Evolutionary conservation across 2,329 filamentous ascomycete genomes (phyloP), one percentile per base, ranked within the genome.

Genomic region (Sarocladium kiliense): DNA sequence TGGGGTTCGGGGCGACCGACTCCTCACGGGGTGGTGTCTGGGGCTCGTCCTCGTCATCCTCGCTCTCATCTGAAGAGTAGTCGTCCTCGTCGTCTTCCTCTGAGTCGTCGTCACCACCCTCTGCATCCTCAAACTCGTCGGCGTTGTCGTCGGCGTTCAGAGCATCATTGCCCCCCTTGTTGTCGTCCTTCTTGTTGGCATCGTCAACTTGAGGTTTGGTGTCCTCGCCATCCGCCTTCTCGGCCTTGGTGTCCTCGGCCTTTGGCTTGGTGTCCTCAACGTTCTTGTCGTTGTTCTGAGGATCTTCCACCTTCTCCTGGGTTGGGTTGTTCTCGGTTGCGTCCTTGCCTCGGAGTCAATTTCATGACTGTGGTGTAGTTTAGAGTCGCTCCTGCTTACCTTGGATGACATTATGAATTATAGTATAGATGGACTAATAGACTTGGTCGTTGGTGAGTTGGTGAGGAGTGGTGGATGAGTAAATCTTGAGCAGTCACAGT

Each of bases 11-110:
- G 16, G 42, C 51, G n/a, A 55, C 55, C 14, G 56, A 55, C 47
- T 44, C 53, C 44, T 58, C 51, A 25, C 36, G 55, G 36, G 54
- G 39, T 16, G 57, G 57, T 12, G 57, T 58, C n/a, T 53, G 27
- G 5, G 57, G 57, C 54, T 58, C 57, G 9, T 58, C 53, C 3
- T 58, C 55, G 32, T 58, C 57, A 11, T 41, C 27, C 21, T 58
- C 57, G 21, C 30, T 49, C 23, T 58, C 56, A 10, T 58, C 54
- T 32, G 41, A 32, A 6, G 37, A 41, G n/a, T 55, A 45, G 18
- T 47, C 32, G 32, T 56, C n/a, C n/a, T n/a, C 55, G 6, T 53
- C 42, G 26, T 51, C 53, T 12, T 34, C 51, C n/a, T 54, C 50
- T 18, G 39, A 30, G 10, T 56, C 50, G 19, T 44, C 54, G 14